Evolutionary conservation across 2,329 filamentous ascomycete species (phyloP), one percentile per base, ranked within the genome.

Genomic region (Colletotrichum tamarilloi): DNA sequence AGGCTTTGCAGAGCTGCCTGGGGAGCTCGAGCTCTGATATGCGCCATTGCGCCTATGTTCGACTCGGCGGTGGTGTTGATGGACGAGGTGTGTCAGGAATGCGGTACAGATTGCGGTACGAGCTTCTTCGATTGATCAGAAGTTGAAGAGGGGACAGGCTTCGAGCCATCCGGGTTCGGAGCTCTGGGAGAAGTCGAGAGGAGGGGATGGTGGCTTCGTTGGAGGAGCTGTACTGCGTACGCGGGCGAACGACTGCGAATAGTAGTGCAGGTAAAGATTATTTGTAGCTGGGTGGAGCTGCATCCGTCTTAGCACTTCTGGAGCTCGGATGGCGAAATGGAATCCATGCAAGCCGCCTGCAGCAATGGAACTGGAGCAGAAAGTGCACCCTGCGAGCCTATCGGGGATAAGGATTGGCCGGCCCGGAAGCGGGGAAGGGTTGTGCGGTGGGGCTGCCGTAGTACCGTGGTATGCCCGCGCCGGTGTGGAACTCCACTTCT

Each of bases 11-110:
- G 77, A 73, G 80, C 79, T 64, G 77, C 72, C 62, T 77, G 76
- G 65, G 79, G 76, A 64, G 79, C 77, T 77, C 79, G 78, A 72
- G 80, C 76, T 77, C 81, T 80, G 46, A 82, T 70, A 70, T 81
- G 80, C 70, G 80, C 78, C 81, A 82, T 82, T 70, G 71, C 71
- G 71, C 67, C 57, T 42, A 16, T 38, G 28, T 58, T 63, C 22
- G 65, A 42, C 14, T 63, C 38, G 65, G 5, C 8, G n/a, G 28
- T 46, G 42, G 19, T 46, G 7, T 19, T 49, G 42, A n/a, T 49
- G 8, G 42, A 49, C 53, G 32, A 7, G 19, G n/a, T 6, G 32
- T 53, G 46, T 42, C 28, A 35, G 19, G 35, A 35, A 35, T 12
- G 11, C 32, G 32, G 32, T 35, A 12, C 32, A 5, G 4, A 12